Base-by-base conservation (phyloP, 352 stramenopile genomes). In the Globisporangium takayamanum region DNA sequence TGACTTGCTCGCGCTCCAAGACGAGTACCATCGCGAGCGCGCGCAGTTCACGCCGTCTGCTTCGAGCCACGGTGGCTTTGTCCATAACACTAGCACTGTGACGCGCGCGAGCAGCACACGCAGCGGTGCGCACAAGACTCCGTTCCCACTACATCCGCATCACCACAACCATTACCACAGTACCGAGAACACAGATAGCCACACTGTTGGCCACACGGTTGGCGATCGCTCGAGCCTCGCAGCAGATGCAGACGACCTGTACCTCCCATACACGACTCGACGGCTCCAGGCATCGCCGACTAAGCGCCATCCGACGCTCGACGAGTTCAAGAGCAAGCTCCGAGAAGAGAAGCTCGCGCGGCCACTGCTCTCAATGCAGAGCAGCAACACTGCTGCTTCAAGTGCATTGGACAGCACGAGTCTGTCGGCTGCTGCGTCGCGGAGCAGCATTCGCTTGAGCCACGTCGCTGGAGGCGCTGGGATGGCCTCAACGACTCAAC, bases 221-320 rank as follows among this genome's bases (percentile, higher is more conserved):
- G 7, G 52, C 15, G 4, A 57, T 5, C 30, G 55, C 36, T 14
- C 42, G 15, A 6, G 18, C 8, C 10, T 51, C 7, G 12, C 41
- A 12, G 22, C 37, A 12, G 53, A 60, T 11, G n/a, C 60, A 11
- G 53, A 52, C 16, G 49, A 61, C 20, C 6, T 73, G 55, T 89
- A 92, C 48, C 53, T 92, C 47, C 74, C 79, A 10, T 92, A 92
- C 66, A 92, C 81, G 48, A 85, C 77, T 3, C 73, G 81, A 25
- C 62, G 70, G 25, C 64, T 69, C 25, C 75, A 89, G 46, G 60
- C 70, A 11, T 67, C 42, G 1, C 81, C 74, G 0, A 69, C 74
- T 0, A 70, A 83, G 46, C 71, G 69, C 5, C 66, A 60, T 18
- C 72, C 76, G 4, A 86, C 77, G 16, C 51, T 89, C 25, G 49